A percentile compares a stretch with the other conserved stretches of the same genome.
Evolutionary conservation across 2,329 filamentous ascomycete genomes (phyloP).

Genomic region (Botrytis squamosa): DNA sequence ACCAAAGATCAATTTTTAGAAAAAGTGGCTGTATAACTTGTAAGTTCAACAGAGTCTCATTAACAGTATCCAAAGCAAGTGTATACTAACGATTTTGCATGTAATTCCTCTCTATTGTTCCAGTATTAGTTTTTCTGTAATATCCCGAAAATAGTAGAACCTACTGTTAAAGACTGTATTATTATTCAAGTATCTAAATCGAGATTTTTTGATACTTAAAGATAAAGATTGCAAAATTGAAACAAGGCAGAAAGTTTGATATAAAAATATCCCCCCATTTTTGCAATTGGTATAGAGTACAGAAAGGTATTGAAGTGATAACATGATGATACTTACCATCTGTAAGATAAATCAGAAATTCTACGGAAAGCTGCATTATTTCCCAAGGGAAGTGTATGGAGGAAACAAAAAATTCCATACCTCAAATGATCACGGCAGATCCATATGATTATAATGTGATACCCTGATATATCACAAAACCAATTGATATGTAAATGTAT

Average conservation of each 20-base stretch:
- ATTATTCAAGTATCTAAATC: constrained; percentile 43
- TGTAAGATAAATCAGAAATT: neutral
- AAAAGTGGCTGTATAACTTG: constrained; percentile 50
- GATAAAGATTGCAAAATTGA: neutral
- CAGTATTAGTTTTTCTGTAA: constrained; percentile 47
- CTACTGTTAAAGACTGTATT: constrained; percentile 59
- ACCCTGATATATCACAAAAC: neutral
- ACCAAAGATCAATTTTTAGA: constrained; percentile 43
- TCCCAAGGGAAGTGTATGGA: neutral
- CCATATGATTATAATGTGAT: neutral
- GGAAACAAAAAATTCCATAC: neutral
- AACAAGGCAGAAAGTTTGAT: neutral
- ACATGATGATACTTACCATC: neutral
- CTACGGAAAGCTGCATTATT: neutral
- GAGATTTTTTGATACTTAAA: neutral
- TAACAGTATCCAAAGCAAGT: constrained; percentile 56
- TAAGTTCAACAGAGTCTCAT: constrained; percentile 48
- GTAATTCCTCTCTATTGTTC: constrained; percentile 47
- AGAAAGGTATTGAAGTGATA: neutral
- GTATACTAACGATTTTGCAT: constrained; percentile 52
- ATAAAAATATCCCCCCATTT: neutral
- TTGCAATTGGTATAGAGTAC: neutral
- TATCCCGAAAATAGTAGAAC: constrained; percentile 43
- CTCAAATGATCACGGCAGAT: neutral
- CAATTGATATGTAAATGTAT: neutral